phyloP scores from a whole-genome alignment of 139 green algal species.

The Chloropicon primus region DNA sequence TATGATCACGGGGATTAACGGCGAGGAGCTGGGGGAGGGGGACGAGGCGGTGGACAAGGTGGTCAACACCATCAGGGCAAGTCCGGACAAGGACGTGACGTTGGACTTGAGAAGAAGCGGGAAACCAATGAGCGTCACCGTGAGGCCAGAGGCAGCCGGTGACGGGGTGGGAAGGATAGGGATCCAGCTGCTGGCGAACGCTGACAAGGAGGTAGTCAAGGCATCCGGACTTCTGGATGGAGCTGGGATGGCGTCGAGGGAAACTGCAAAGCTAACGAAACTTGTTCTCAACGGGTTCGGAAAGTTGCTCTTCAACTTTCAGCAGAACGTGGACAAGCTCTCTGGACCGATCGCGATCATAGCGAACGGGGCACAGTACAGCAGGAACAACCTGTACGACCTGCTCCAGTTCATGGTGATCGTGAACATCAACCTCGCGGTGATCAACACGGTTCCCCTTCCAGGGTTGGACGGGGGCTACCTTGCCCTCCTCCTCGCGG shows the following conservation, averaged over 20 bases:
- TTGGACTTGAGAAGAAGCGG: conserved; percentile 6
- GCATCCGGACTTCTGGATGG: conserved; percentile 17
- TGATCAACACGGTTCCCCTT: conserved; percentile 90
- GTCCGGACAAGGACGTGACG: background rate
- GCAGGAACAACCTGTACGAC: background rate
- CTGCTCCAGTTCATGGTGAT: conserved; percentile 80
- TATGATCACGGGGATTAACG: conserved; percentile 10
- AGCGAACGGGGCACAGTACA: background rate
- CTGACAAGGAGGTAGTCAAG: conserved; percentile 27
- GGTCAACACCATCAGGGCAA: conserved; percentile 41
- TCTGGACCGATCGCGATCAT: background rate
- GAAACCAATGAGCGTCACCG: background rate
- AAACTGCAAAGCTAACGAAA: background rate
- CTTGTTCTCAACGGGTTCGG: background rate
- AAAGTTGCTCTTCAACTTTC: background rate
- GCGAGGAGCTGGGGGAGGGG: conserved; percentile 17
- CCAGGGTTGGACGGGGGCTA: conserved; percentile 92
- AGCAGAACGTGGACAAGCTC: background rate
- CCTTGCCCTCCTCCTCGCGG: conserved; percentile 67
- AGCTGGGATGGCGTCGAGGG: background rate
- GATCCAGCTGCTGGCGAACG: conserved; percentile 65
- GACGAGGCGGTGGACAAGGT: conserved; percentile 25
- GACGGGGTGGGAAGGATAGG: conserved; percentile 72
- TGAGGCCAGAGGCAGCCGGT: conserved; percentile 8
- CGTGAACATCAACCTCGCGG: conserved; percentile 95